A percentile compares a stretch with the other conserved stretches of the same genome.
phyloP scores from a whole-genome alignment of 495 filamentous ascomycete genomes.

The Aspergillus nanangensis region DNA sequence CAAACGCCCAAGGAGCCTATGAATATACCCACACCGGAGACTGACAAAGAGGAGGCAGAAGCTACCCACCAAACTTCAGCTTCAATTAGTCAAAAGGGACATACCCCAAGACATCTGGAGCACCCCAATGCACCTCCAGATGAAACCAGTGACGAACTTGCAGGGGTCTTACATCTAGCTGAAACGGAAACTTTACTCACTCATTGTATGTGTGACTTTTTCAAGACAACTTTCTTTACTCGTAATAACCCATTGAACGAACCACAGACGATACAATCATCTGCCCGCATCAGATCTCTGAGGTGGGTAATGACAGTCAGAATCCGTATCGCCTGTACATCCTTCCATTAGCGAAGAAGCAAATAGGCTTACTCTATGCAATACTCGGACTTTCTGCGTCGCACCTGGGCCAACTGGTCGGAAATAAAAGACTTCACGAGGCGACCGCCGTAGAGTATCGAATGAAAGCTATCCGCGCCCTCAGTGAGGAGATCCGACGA shows the following conservation, averaged over 20 bases:
- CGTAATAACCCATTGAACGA: too few species aligned
- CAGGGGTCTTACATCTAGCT: conserved; percentile 2
- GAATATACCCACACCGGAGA: background rate
- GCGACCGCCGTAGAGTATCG: conserved; percentile 30
- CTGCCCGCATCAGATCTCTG: conserved; percentile 36
- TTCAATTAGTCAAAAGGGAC: too few species aligned
- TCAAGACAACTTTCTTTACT: too few species aligned
- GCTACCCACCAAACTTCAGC: background rate
- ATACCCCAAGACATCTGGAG: background rate
- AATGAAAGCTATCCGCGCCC: conserved; percentile 30
- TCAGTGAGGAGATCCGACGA: conserved; percentile 23
- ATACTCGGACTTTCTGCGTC: conserved; percentile 32
- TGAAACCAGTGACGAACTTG: conserved; percentile 3
- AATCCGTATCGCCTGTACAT: conserved; percentile 36
- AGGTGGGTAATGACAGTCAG: conserved; percentile 13
- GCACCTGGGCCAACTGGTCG: conserved; percentile 26
- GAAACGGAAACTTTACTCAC: conserved; percentile 18
- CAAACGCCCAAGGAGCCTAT: background rate
- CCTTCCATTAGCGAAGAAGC: conserved; percentile 29
- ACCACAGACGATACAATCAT: conserved; percentile 31
- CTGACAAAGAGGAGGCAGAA: conserved; percentile 1
- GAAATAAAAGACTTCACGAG: conserved; percentile 21
- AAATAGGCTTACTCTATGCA: conserved; percentile 30
- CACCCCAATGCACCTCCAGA: background rate
- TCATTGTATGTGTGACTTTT: conserved; percentile 18